phyloP scores from a whole-genome alignment of 768 basidiomycete species.

The Ramaria rubella region DNA sequence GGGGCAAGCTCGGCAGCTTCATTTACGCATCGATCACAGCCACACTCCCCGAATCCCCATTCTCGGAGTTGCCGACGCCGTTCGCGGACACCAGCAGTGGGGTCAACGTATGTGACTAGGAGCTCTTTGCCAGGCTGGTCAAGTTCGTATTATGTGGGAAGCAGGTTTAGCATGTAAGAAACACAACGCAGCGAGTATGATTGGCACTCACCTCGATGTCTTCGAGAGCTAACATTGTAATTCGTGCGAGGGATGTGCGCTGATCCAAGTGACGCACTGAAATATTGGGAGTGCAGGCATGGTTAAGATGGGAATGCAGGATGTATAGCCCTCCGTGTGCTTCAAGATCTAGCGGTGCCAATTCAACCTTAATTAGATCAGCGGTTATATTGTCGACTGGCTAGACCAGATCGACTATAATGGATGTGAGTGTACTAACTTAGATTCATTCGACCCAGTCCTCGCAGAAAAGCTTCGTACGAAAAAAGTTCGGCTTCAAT shows the following conservation, averaged over 20 bases:
- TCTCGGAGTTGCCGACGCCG: slow-evolving; percentile 50
- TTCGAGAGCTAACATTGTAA: slow-evolving; percentile 63
- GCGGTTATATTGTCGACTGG: slow-evolving; percentile 9
- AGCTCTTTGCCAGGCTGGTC: slow-evolving; percentile 6
- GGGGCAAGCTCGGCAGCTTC: slow-evolving; percentile 35
- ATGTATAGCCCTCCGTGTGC: slow-evolving; percentile 81
- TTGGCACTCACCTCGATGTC: slow-evolving; percentile 60
- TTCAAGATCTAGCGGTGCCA: slow-evolving; percentile 55
- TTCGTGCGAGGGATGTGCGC: slow-evolving; percentile 61
- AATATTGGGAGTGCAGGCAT: slow-evolving; percentile 73
- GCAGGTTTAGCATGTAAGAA: not conserved
- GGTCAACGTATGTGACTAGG: slow-evolving; percentile 62
- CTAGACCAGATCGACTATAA: too few species aligned
- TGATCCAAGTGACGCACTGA: slow-evolving; percentile 73
- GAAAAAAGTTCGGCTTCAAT: slow-evolving; percentile 51
- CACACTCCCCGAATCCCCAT: slow-evolving; percentile 73
- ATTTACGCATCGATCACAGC: slow-evolving; percentile 57
- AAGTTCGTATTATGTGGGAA: not conserved
- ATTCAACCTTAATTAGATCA: too few species aligned
- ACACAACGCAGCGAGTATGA: slow-evolving; percentile 65
- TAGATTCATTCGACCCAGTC: slow-evolving; percentile 72
- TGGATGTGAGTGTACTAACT: slow-evolving; percentile 39
- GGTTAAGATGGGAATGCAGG: slow-evolving; percentile 84
- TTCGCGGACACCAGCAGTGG: slow-evolving; percentile 35
- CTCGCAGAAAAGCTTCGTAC: slow-evolving; percentile 68